These are phyloP conservation scores for Henningerozyma blattae DNA, from an alignment of 805 yeast genomes.

Conservation along the genomic window DNA sequence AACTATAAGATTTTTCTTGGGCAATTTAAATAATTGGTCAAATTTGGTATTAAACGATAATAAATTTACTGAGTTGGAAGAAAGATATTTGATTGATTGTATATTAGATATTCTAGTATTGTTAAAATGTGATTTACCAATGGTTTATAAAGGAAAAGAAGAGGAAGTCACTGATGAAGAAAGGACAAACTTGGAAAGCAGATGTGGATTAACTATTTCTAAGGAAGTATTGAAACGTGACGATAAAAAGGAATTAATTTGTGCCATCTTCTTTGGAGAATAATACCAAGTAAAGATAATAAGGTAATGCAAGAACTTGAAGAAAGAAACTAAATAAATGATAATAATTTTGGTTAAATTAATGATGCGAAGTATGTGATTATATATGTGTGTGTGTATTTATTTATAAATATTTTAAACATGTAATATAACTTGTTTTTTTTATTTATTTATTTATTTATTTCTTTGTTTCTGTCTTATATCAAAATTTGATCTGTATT, in stretches of 20 bases:
- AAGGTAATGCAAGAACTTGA: slow-evolving; percentile 2
- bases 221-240: slow-evolving; percentile 34
- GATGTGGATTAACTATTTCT: slow-evolving; percentile 53
- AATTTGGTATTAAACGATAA: slow-evolving; percentile 37
- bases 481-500: no score
- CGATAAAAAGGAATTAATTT: slow-evolving; percentile 38
- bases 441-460: background rate
- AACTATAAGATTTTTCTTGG: slow-evolving; percentile 74
- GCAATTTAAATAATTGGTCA: slow-evolving; percentile 77
- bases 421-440: background rate
- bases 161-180: slow-evolving; percentile 27
- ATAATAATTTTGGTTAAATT: no score
- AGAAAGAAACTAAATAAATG: background rate
- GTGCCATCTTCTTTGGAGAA: slow-evolving; percentile 70
- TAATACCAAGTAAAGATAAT: slow-evolving; percentile 2
- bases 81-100: slow-evolving; percentile 34
- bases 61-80: slow-evolving; percentile 33
- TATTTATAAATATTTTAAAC: slow-evolving; percentile 1
- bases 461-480: background rate
- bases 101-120: slow-evolving; percentile 43
- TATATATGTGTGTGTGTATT: background rate
- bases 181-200: slow-evolving; percentile 34
- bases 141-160: slow-evolving; percentile 24
- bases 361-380: no score
- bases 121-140: slow-evolving; percentile 28